A percentile compares a stretch with the other conserved stretches of the same genome.
phyloP scores from a whole-genome alignment of 2,329 filamentous ascomycete species.

The Fonsecaea pugnacius region DNA sequence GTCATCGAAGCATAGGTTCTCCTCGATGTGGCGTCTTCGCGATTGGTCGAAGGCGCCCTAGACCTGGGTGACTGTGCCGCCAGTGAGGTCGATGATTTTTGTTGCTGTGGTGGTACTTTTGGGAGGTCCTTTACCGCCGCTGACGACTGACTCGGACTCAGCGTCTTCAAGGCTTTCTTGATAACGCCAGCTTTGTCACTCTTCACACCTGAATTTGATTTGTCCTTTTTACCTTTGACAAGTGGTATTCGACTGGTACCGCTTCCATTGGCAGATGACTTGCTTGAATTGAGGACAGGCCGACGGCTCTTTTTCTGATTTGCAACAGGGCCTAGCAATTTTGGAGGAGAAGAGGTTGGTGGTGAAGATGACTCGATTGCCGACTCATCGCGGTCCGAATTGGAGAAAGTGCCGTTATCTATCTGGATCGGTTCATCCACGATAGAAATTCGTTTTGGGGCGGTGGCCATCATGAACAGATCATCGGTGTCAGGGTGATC shows the following conservation, averaged over 20 bases:
- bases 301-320: conserved; percentile 39
- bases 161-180: conserved; percentile 36
- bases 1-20: conserved; percentile 25
- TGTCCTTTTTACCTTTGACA: conserved; percentile 28
- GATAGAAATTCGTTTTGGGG: conserved; percentile 30
- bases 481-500: conserved; percentile 37
- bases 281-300: conserved; percentile 25
- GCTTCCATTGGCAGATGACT: conserved; percentile 20
- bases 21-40: conserved; percentile 25
- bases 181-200: conserved; percentile 33
- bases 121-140: conserved; percentile 32
- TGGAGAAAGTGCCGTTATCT: conserved; percentile 15
- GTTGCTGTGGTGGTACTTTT: conserved; percentile 18
- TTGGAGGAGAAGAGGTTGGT: conserved; percentile 22
- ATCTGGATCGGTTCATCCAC: conserved; percentile 29
- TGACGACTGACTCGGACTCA: conserved; percentile 37
- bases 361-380: conserved; percentile 18
- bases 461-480: conserved; percentile 29
- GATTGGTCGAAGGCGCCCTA: conserved; percentile 22
- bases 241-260: conserved; percentile 27
- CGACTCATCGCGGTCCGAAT: conserved; percentile 22
- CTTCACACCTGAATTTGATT: conserved; percentile 22
- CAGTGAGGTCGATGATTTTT: conserved; percentile 15
- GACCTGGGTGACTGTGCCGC: conserved; percentile 18
- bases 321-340: conserved; percentile 27